Conservation (phyloP, 2,329 filamentous ascomycete genomes). For the Fusarium euwallaceae region DNA sequence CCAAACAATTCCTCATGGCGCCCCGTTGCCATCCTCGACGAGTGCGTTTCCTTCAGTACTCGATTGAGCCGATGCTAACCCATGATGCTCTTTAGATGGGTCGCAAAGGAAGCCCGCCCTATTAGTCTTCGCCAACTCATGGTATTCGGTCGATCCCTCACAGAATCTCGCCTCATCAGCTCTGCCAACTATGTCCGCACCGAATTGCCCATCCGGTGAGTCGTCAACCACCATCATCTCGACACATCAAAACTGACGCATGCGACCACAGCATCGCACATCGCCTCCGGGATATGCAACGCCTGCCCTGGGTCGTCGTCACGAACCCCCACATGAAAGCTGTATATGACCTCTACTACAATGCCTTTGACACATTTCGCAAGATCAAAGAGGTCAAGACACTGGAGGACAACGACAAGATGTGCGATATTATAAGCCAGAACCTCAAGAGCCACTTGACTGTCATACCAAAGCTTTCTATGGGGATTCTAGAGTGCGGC, state of each 20-base stretch:
- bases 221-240: conserved; percentile 9
- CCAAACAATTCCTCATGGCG: conserved; percentile 65
- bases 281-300: conserved; percentile 96
- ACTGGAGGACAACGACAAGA: conserved; percentile 88
- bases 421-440: conserved; percentile 83
- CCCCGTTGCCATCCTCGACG: conserved; percentile 73
- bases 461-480: conserved; percentile 93
- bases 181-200: conserved; percentile 98
- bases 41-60: conserved; percentile 60
- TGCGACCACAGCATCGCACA: conserved; percentile 78
- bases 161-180: conserved; percentile 88
- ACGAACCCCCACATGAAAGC: conserved; percentile 95
- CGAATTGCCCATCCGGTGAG: conserved; percentile 80
- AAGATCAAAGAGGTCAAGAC: conserved; percentile 86
- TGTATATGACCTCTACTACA: conserved; percentile 97
- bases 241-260: conserved; percentile 30
- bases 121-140: conserved; percentile 97
- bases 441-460: conserved; percentile 90
- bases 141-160: conserved; percentile 95
- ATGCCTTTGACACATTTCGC: conserved; percentile 92
- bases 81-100: conserved; percentile 75
- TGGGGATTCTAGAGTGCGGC: conserved; percentile 92
- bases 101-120: conserved; percentile 90
- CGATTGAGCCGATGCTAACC: conserved; percentile 32
- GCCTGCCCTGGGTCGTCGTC: conserved; percentile 93